phyloP scores from a whole-genome alignment of 345 rosid genomes.

The Salix dunnii region DNA sequence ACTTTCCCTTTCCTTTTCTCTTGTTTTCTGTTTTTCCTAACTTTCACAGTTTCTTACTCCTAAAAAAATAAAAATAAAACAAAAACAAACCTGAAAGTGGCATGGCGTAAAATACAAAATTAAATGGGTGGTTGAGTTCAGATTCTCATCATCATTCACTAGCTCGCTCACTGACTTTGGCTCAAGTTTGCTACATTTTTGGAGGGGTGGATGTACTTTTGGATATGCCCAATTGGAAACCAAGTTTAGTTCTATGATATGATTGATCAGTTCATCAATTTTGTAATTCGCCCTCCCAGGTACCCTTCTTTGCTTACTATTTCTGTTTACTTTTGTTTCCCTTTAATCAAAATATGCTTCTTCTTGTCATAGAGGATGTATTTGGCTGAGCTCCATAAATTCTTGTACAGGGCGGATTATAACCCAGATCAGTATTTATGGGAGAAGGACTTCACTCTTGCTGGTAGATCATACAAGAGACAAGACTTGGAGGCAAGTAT shows the following conservation, averaged over 20 bases:
- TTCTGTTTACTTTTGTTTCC: background rate
- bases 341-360: background rate
- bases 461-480: conserved; percentile 32
- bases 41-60: background rate
- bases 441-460: conserved; percentile 34
- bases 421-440: conserved; percentile 34
- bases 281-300: conserved; percentile 99
- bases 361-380: background rate
- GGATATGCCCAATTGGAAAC: conserved; percentile 5
- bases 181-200: conserved; percentile 7
- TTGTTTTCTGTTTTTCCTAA: background rate
- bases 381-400: background rate
- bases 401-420: conserved; percentile 27
- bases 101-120: conserved; percentile 1
- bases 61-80: background rate
- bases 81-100: background rate
- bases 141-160: background rate
- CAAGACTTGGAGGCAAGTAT: conserved; percentile 36
- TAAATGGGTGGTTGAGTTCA: background rate
- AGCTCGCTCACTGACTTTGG: background rate
- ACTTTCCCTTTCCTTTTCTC: background rate
- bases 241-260: conserved; percentile 21
- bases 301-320: conserved; percentile 14
- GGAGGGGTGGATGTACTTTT: background rate
- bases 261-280: conserved; percentile 98